Evolutionary conservation across 2,329 filamentous ascomycete genomes (phyloP).

Genomic region (Ascochyta pisi): DNA sequence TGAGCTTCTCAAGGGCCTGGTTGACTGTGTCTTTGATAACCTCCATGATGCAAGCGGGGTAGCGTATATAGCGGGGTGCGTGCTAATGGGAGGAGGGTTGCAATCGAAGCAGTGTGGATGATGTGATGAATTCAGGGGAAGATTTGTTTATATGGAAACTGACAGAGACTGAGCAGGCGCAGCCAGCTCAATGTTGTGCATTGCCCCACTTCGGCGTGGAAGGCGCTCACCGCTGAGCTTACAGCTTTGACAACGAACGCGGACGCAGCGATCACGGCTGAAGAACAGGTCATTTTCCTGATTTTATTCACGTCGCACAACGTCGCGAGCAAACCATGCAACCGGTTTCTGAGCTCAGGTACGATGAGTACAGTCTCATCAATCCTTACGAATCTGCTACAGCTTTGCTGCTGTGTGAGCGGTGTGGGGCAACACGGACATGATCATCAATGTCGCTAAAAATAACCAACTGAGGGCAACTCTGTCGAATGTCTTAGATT

Average conservation of each 20-base stretch:
- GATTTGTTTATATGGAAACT: constrained; percentile 12
- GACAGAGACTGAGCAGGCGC: constrained; percentile 18
- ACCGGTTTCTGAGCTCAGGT: too few relatives aligned
- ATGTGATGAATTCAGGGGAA: constrained; percentile 2
- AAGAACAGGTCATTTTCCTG: too few relatives aligned
- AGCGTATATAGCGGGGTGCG: constrained; percentile 20
- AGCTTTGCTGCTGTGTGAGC: not conserved
- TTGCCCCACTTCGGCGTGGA: constrained; percentile 37
- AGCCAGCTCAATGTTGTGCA: constrained; percentile 29
- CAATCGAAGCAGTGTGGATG: constrained; percentile 14
- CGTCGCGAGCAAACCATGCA: too few relatives aligned
- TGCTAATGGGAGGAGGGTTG: constrained; percentile 14
- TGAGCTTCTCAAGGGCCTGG: constrained; percentile 52
- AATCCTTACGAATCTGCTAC: not conserved
- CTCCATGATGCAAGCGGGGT: constrained; percentile 49
- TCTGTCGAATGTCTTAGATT: constrained; percentile 9
- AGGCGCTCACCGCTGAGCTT: constrained; percentile 25
- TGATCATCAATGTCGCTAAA: constrained; percentile 31
- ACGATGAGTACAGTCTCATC: too few relatives aligned
- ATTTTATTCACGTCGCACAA: too few relatives aligned
- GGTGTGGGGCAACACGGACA: constrained; percentile 24
- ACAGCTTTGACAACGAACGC: too few relatives aligned
- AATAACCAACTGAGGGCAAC: constrained; percentile 23
- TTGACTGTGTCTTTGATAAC: constrained; percentile 52
- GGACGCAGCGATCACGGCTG: not conserved